A percentile compares a stretch with the other conserved stretches of the same genome.
Conservation (phyloP, 108 stramenopile species). For the Parmales sp. region DNA sequence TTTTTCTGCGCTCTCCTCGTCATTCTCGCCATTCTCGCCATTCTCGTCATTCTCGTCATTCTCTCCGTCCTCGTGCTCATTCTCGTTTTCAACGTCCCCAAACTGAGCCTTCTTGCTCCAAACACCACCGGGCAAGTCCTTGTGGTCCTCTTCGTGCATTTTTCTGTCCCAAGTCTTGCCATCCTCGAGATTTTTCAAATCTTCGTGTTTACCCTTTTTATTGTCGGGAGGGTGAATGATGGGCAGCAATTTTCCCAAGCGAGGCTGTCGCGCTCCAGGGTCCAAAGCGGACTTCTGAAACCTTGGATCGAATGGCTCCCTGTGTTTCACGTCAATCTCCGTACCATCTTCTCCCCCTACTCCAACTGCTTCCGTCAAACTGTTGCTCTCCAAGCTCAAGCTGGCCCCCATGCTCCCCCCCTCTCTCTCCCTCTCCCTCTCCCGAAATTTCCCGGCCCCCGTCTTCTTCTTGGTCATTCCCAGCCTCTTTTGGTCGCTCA, state of each 20-base stretch:
- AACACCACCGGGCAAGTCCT: background rate
- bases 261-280: background rate
- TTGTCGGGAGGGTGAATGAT: constrained; percentile 2
- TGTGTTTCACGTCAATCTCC: background rate
- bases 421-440: too few relatives aligned
- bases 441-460: background rate
- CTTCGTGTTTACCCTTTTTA: background rate
- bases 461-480: background rate
- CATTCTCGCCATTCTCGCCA: too few relatives aligned
- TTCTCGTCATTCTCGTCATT: background rate
- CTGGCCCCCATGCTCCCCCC: too few relatives aligned
- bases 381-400: background rate
- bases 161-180: constrained; percentile 1
- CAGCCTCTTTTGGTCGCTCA: background rate
- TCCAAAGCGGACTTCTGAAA: constrained; percentile 4
- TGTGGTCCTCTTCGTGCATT: background rate
- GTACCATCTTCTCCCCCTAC: background rate
- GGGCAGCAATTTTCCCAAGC: background rate
- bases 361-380: background rate
- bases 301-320: background rate
- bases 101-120: constrained; percentile 11
- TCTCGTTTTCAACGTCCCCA: background rate
- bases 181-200: background rate
- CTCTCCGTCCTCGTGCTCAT: background rate
- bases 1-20: too few relatives aligned